Percentiles rank a stretch among this genome's conserved stretches.
Evolutionary conservation across 805 yeast genomes (phyloP).

Genomic region (Myxozyma neglecta): DNA sequence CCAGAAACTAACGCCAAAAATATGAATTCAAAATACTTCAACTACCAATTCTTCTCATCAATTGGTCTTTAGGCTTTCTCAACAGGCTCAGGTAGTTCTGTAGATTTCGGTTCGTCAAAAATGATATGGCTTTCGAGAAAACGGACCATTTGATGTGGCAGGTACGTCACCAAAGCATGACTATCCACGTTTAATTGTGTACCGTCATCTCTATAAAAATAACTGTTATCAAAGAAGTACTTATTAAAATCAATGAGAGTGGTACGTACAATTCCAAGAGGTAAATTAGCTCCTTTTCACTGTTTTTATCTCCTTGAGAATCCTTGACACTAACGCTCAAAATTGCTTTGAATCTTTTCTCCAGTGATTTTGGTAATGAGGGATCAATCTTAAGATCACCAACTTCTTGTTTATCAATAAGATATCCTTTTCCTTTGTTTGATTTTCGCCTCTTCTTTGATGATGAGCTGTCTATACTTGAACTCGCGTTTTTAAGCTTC

Average conservation of each 20-base stretch:
- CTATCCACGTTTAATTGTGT: not conserved
- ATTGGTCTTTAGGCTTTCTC: not conserved
- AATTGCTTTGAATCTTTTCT: not conserved
- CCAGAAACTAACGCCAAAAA: no score
- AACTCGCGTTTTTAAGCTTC: not conserved
- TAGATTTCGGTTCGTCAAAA: not conserved
- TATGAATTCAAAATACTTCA: no score
- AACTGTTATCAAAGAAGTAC: not conserved
- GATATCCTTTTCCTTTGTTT: not conserved
- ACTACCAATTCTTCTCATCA: not conserved
- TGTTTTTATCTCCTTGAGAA: not conserved
- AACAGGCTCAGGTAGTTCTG: not conserved
- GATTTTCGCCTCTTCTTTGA: not conserved
- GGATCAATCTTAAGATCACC: not conserved
- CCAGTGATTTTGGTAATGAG: not conserved
- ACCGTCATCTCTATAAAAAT: not conserved
- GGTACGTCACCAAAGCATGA: not conserved
- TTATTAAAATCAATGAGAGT: not conserved
- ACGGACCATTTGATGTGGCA: not conserved
- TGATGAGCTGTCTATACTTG: not conserved
- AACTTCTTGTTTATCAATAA: not conserved
- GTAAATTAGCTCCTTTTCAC: not conserved
- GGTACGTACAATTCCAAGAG: not conserved
- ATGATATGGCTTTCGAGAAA: conserved; percentile 3
- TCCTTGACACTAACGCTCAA: not conserved